Evolutionary conservation across 2,329 filamentous ascomycete genomes (phyloP).

Genomic region (Hypoxylon sp.): DNA sequence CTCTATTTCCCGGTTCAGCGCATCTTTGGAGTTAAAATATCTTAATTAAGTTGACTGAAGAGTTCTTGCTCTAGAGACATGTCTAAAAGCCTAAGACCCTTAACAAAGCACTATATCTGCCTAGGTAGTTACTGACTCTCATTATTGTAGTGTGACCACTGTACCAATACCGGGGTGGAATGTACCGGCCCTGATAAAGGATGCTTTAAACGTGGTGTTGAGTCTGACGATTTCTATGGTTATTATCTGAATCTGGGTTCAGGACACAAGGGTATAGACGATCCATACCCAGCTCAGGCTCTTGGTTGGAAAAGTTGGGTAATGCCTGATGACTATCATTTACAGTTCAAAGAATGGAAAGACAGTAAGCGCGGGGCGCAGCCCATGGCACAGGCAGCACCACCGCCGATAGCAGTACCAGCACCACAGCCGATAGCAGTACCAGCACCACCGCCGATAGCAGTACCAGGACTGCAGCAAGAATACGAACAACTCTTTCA

Average conservation of each 20-base stretch:
- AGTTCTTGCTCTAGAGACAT: background rate
- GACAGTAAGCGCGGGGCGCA: background rate
- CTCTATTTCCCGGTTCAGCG: background rate
- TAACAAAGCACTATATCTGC: background rate
- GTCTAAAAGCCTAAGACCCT: background rate
- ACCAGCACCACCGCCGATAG: too few relatives aligned
- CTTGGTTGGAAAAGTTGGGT: background rate
- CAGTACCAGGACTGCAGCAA: background rate
- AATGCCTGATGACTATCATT: conserved; percentile 23
- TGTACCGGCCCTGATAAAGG: background rate
- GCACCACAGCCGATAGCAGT: background rate
- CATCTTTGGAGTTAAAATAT: background rate
- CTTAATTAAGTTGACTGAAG: background rate
- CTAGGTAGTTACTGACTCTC: background rate
- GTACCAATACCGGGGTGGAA: background rate
- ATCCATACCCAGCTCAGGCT: background rate
- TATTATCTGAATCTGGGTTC: conserved; percentile 27
- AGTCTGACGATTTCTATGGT: conserved; percentile 27
- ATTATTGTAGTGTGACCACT: background rate
- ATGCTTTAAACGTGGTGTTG: conserved; percentile 16
- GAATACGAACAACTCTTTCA: background rate
- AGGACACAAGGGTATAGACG: conserved; percentile 23
- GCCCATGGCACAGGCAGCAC: background rate
- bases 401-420: too few relatives aligned
- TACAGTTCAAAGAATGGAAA: conserved; percentile 3